Evolutionary conservation across 129 eudicot genomes (phyloP), one percentile per base, ranked within the genome.

Genomic region (Flaveria trinervia): DNA sequence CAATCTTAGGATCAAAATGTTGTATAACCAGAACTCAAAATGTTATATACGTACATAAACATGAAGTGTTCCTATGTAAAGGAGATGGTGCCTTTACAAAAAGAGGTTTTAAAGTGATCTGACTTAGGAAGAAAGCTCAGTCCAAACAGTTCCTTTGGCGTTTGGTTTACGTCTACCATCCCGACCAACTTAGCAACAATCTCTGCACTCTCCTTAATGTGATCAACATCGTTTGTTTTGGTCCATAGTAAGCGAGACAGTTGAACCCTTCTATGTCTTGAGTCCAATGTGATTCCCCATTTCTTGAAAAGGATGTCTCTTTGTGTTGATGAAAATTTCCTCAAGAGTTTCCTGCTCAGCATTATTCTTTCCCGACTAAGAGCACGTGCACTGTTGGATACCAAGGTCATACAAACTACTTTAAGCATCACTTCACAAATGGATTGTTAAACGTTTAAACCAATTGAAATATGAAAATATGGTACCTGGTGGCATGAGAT

Each of bases 91-190:
- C 69, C 68, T 71, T 76, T 87, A 92, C 89, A 86, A 74, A 78
- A 83, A 22, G 73, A 86, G 69, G 89, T 81, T 68, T 80, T 85
- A 22, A 46, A 16, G 16, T 56, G 77, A 6, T 67, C 15, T 4
- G 81, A 76, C 44, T 74, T 72, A 2, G 86, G 85, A 49, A 72
- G 73, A 74, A 93, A 78, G 78, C 86, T 93, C 6, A 89, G 82
- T 65, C 96, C 96, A 76, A 90, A 86, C 75, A 88, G 83, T 81
- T 89, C 90, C 67, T 89, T 90, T 17, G 89, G 88, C 25, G 84
- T 84, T 54, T 76, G 66, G 17, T 79, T 77, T 36, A 72, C 70
- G 43, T 84, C 86, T 48, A 65, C 85, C 8, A 88, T 73, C 33
- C 94, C 96, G 4, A 86, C 85, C 55, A 92, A 76, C 77, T 82